These are phyloP conservation scores for Chenopodium suecicum DNA, from an alignment of 148 eudicot genomes.

Conservation along the genomic window DNA sequence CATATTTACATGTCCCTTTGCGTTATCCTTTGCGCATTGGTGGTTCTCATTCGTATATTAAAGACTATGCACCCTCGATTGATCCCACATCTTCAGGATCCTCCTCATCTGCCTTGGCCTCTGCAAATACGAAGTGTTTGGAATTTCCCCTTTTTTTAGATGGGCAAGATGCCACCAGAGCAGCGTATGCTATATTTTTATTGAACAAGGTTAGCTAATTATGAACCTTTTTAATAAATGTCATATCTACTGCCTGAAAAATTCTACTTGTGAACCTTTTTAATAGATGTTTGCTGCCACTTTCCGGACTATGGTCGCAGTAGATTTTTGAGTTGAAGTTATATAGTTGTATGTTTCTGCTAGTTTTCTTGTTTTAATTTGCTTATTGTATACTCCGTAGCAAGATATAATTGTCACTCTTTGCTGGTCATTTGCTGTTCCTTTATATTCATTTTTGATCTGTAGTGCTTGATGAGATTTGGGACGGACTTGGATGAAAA, in stretches of 20 bases:
- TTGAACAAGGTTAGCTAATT: conserved; percentile 74
- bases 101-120: conserved; percentile 36
- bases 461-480: background rate
- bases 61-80: conserved; percentile 65
- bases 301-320: background rate
- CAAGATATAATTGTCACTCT: conserved; percentile 1
- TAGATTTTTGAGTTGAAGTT: background rate
- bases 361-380: background rate
- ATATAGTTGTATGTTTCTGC: background rate
- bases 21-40: conserved; percentile 87
- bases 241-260: background rate
- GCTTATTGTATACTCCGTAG: background rate
- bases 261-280: background rate
- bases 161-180: conserved; percentile 93
- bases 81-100: conserved; percentile 54
- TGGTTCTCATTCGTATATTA: conserved; percentile 85
- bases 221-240: background rate
- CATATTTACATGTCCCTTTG: conserved; percentile 77
- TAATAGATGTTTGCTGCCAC: background rate
- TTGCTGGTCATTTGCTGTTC: background rate
- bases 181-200: conserved; percentile 93
- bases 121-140: conserved; percentile 49
- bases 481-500: background rate
- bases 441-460: background rate
- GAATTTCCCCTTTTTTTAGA: conserved; percentile 93